Conservation (phyloP, 192 early-diverging fungal genomes). For the Thoreauomyces humboldtii region DNA sequence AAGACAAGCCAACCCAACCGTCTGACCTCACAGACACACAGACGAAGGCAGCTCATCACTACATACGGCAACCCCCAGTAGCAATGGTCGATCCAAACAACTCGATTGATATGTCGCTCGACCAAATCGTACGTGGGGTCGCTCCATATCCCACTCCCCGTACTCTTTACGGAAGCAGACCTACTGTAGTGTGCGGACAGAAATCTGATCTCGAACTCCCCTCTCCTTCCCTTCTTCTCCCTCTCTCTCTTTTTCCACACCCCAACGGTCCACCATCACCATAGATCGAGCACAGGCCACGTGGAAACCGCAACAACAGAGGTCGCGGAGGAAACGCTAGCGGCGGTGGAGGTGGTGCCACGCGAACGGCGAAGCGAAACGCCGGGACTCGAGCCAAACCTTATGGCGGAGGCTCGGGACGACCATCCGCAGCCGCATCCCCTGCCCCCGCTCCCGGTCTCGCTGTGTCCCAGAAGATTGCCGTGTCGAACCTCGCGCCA, state of each 20-base stretch:
- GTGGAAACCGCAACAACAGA: constrained; percentile 16
- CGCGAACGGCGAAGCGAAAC: constrained; percentile 15
- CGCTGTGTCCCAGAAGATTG: constrained; percentile 25
- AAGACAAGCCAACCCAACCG: too few relatives aligned
- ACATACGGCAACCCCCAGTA: too few relatives aligned
- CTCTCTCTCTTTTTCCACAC: background rate
- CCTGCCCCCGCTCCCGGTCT: background rate
- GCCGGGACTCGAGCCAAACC: constrained; percentile 7
- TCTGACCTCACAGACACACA: too few relatives aligned
- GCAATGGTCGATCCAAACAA: constrained; percentile 7
- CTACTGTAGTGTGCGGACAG: background rate
- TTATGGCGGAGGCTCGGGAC: background rate
- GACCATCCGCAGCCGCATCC: background rate
- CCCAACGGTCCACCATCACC: background rate
- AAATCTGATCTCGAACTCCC: background rate
- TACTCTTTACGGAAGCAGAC: background rate
- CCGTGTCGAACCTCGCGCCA: constrained; percentile 43
- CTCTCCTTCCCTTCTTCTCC: background rate
- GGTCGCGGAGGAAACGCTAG: constrained; percentile 11
- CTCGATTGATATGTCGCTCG: constrained; percentile 31
- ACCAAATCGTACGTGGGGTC: constrained; percentile 36
- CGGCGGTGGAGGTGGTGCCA: constrained; percentile 22
- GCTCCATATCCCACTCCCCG: background rate
- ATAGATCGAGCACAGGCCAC: constrained; percentile 14
- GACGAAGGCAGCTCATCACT: too few relatives aligned